Conservation (phyloP, 2,329 filamentous ascomycete genomes). For the Hypoxylon sp. region DNA sequence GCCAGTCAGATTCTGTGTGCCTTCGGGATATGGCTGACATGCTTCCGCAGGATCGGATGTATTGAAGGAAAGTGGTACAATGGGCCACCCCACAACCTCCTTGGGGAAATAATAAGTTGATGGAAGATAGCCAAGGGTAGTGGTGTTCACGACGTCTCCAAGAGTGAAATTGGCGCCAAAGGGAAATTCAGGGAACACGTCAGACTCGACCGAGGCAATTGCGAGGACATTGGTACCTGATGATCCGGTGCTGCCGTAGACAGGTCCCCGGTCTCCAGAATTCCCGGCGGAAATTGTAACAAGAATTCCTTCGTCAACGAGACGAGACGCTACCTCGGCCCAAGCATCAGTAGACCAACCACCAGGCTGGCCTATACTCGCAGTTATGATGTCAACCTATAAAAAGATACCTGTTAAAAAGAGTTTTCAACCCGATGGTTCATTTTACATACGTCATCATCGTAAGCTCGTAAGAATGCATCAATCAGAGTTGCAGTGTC, state of each 20-base stretch:
- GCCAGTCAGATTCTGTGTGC: slow-evolving; percentile 44
- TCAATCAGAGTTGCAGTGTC: slow-evolving; percentile 55
- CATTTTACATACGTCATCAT: slow-evolving; percentile 50
- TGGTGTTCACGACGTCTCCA: slow-evolving; percentile 46
- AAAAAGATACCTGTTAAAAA: not conserved
- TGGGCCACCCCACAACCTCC: slow-evolving; percentile 56
- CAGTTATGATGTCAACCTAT: slow-evolving; percentile 60
- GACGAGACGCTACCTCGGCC: slow-evolving; percentile 58
- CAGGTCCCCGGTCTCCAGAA: slow-evolving; percentile 64
- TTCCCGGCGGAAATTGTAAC: slow-evolving; percentile 68
- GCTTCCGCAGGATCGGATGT: slow-evolving; percentile 49
- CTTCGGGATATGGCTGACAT: slow-evolving; percentile 50
- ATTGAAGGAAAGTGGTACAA: slow-evolving; percentile 51
- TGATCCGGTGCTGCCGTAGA: slow-evolving; percentile 61
- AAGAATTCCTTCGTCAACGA: slow-evolving; percentile 63
- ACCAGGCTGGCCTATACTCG: slow-evolving; percentile 58
- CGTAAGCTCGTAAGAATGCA: slow-evolving; percentile 56
- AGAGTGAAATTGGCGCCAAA: slow-evolving; percentile 54
- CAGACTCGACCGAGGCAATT: slow-evolving; percentile 61
- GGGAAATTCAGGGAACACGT: slow-evolving; percentile 51
- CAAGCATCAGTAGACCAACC: slow-evolving; percentile 58
- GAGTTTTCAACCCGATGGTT: not conserved
- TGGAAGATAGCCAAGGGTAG: slow-evolving; percentile 55
- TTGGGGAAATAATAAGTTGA: slow-evolving; percentile 55
- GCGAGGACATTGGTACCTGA: slow-evolving; percentile 61